These are phyloP conservation scores for Sclerotinia sclerotiorum DNA, from an alignment of 2,329 filamentous ascomycete species.

Conservation along the genomic window DNA sequence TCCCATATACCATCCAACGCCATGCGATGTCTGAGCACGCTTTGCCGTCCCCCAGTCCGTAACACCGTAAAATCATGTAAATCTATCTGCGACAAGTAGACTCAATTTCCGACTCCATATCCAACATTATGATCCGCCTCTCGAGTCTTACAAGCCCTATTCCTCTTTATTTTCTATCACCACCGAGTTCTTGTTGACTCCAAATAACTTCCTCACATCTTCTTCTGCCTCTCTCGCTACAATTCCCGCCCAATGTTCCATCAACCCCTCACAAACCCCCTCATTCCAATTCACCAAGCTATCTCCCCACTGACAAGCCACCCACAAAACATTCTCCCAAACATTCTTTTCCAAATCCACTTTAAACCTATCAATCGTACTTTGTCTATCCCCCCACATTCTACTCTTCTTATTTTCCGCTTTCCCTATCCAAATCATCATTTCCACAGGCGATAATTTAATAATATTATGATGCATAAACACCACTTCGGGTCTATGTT, in stretches of 20 bases:
- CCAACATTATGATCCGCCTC: not conserved
- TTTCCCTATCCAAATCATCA: constrained; percentile 14
- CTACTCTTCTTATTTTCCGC: not conserved
- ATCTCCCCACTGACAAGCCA: constrained; percentile 15
- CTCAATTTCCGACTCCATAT: not conserved
- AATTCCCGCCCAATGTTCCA: constrained; percentile 7
- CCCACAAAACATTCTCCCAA: constrained; percentile 22
- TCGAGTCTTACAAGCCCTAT: not conserved
- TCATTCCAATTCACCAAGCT: not conserved
- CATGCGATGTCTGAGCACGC: not conserved
- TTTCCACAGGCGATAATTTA: constrained; percentile 16
- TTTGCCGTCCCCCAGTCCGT: not conserved
- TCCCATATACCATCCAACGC: not conserved
- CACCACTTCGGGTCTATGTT: not conserved
- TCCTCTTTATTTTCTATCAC: not conserved
- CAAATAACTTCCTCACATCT: not conserved
- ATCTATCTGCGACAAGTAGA: not conserved
- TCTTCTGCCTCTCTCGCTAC: constrained; percentile 3
- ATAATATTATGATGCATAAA: constrained; percentile 23
- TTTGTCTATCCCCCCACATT: constrained; percentile 19
- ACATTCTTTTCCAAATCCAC: constrained; percentile 20
- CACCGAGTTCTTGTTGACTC: not conserved
- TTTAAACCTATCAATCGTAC: not conserved
- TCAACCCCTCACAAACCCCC: constrained; percentile 11
- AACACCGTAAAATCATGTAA: not conserved